Evolutionary conservation across 768 basidiomycete species (phyloP).

Genomic region (Trametes gibbosa): DNA sequence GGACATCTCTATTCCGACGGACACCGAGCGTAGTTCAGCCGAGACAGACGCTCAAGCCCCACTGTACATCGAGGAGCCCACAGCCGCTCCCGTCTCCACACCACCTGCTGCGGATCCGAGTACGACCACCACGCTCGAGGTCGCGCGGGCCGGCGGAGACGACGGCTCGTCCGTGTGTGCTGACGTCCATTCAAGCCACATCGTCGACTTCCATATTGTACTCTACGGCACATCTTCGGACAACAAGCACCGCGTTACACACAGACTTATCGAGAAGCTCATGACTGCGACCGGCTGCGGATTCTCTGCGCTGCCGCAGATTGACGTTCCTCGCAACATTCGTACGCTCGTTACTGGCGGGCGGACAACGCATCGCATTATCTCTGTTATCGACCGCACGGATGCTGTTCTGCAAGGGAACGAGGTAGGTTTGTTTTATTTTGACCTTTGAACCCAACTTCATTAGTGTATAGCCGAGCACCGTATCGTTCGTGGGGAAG

Average conservation of each 20-base stretch:
- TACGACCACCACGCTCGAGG: constrained; percentile 35
- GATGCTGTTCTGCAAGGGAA: constrained; percentile 24
- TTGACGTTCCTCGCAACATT: constrained; percentile 14
- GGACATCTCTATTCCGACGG: constrained; percentile 42
- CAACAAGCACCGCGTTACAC: constrained; percentile 61
- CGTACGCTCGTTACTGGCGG: constrained; percentile 21
- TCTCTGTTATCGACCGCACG: constrained; percentile 41
- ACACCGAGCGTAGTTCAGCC: constrained; percentile 26
- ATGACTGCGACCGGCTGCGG: constrained; percentile 34
- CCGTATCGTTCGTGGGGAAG: constrained; percentile 36
- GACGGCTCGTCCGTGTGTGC: constrained; percentile 11
- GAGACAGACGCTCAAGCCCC: constrained; percentile 21
- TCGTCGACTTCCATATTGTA: constrained; percentile 53
- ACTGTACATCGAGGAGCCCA: not conserved
- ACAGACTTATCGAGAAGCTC: constrained; percentile 56
- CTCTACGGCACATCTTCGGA: constrained; percentile 64
- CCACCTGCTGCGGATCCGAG: constrained; percentile 34
- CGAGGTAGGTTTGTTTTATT: constrained; percentile 37
- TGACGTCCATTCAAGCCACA: constrained; percentile 25
- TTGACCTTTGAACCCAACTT: constrained; percentile 34
- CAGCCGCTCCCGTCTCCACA: constrained; percentile 1
- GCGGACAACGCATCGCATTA: constrained; percentile 28
- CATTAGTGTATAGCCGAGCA: constrained; percentile 41
- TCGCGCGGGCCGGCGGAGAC: constrained; percentile 28
- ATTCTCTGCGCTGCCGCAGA: constrained; percentile 25